Percentiles rank a stretch among this genome's conserved stretches.
Evolutionary conservation across 2,329 filamentous ascomycete species (phyloP).

Genomic region (Stachybotrys chlorohalonatus): DNA sequence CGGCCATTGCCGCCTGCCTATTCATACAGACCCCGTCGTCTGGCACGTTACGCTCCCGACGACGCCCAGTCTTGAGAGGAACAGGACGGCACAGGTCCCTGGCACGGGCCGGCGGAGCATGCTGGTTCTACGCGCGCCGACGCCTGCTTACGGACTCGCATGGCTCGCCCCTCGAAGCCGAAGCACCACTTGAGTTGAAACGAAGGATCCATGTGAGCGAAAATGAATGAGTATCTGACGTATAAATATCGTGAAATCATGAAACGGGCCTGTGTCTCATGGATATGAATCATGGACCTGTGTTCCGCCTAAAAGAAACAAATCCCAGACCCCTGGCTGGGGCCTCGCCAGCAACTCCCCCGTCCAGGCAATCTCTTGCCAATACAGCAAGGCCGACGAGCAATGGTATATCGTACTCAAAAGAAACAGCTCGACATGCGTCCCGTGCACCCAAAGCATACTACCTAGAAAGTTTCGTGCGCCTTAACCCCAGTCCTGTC

Average conservation of each 20-base stretch:
- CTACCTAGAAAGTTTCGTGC: conserved; percentile 25
- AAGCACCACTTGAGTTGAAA: too few species aligned
- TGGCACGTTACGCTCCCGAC: too few species aligned
- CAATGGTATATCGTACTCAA: too few species aligned
- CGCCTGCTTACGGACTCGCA: background rate
- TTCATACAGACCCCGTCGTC: too few species aligned
- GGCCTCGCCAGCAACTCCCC: background rate
- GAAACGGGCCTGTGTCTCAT: background rate
- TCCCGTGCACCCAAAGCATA: background rate
- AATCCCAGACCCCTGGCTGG: background rate
- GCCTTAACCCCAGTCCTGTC: conserved; percentile 26
- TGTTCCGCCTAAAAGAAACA: too few species aligned
- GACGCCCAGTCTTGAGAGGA: too few species aligned
- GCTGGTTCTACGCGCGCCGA: background rate
- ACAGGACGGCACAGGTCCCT: too few species aligned
- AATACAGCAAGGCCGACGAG: too few species aligned
- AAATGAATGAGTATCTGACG: background rate
- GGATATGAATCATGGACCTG: background rate
- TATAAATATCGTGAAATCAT: background rate
- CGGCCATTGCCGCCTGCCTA: background rate
- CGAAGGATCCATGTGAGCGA: too few species aligned
- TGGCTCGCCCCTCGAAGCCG: too few species aligned
- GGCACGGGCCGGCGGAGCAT: background rate
- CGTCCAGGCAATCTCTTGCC: background rate
- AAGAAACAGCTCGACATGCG: background rate